phyloP scores from a whole-genome alignment of 2,329 filamentous ascomycete species.

The Cladosporium sp. region DNA sequence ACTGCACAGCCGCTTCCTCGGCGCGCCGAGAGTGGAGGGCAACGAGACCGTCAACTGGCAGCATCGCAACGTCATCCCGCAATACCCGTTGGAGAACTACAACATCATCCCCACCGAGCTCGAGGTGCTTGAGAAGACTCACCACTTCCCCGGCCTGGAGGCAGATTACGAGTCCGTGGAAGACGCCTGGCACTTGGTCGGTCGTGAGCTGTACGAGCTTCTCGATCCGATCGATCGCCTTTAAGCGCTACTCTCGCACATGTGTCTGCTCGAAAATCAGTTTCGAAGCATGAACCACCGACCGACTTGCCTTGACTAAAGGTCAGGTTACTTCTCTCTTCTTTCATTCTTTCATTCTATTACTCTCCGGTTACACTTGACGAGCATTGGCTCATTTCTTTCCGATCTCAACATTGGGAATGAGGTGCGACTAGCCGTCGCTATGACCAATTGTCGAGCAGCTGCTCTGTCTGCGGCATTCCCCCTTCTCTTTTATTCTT shows the following conservation, averaged over 20 bases:
- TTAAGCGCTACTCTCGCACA: background rate
- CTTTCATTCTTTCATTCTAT: too few species aligned
- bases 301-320: too few species aligned
- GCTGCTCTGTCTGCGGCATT: too few species aligned
- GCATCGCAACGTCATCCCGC: slow-evolving; percentile 35
- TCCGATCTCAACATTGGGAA: too few species aligned
- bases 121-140: slow-evolving; percentile 17
- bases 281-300: too few species aligned
- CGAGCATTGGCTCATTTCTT: too few species aligned
- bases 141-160: slow-evolving; percentile 17
- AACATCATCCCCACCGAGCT: slow-evolving; percentile 15
- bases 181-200: slow-evolving; percentile 20
- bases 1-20: slow-evolving; percentile 40
- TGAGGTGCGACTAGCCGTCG: too few species aligned
- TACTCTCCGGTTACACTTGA: too few species aligned
- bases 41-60: slow-evolving; percentile 40
- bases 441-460: too few species aligned
- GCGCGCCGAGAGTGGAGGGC: slow-evolving; percentile 40
- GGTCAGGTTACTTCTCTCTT: too few species aligned
- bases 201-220: slow-evolving; percentile 20
- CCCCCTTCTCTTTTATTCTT: too few species aligned
- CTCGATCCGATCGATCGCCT: slow-evolving; percentile 17
- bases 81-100: slow-evolving; percentile 37
- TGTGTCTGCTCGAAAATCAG: too few species aligned
- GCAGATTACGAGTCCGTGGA: slow-evolving; percentile 18